Evolutionary conservation across 495 filamentous ascomycete species (phyloP).

Genomic region (Usnea hakonensis): DNA sequence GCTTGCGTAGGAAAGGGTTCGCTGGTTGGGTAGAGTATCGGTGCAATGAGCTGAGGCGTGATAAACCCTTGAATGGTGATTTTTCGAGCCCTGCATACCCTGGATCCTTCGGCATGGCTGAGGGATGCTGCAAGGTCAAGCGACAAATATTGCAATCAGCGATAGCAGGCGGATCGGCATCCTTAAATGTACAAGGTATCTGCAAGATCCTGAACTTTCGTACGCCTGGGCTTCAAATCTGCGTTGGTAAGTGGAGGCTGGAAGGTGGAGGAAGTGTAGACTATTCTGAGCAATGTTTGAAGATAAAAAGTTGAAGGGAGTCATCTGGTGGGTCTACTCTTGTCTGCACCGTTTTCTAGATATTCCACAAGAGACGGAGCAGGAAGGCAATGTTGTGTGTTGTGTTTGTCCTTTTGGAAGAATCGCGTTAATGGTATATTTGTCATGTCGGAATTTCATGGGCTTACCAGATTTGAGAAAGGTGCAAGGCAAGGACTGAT

Average conservation of each 20-base stretch:
- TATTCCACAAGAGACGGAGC: too few relatives aligned
- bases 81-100: background rate
- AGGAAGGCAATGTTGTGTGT: background rate
- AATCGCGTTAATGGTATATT: background rate
- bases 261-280: background rate
- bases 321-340: background rate
- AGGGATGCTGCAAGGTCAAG: background rate
- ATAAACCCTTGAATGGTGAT: background rate
- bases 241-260: background rate
- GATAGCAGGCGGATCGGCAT: too few relatives aligned
- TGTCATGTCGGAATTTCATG: background rate
- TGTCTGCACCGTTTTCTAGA: background rate
- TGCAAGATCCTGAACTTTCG: background rate
- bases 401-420: background rate
- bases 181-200: background rate
- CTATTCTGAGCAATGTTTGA: background rate
- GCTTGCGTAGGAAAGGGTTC: background rate
- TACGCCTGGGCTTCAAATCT: background rate
- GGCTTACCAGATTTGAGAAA: background rate
- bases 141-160: background rate
- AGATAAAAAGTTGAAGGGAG: background rate
- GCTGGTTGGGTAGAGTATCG: background rate
- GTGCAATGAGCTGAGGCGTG: background rate
- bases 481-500: background rate
- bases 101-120: too few relatives aligned